Percentiles rank a stretch among this genome's conserved stretches.
Conservation (phyloP, 2,329 filamentous ascomycete genomes). For the Diplodia corticola region DNA sequence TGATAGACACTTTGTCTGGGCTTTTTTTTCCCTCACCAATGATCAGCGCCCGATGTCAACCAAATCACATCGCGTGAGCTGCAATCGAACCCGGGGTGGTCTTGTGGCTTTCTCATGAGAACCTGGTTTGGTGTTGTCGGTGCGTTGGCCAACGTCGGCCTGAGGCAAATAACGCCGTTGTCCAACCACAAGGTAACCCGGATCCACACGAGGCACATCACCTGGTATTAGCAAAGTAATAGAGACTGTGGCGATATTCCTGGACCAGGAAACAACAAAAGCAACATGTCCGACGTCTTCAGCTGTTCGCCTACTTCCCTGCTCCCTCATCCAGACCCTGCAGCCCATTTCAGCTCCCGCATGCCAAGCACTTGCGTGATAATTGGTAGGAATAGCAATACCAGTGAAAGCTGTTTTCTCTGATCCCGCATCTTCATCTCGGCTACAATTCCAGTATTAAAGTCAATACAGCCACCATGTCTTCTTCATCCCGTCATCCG, state of each 20-base stretch:
- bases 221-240: not conserved
- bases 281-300: not conserved
- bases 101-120: not conserved
- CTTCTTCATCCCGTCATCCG: not conserved
- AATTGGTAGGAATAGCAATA: slow-evolving; percentile 2
- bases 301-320: not conserved
- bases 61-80: not conserved
- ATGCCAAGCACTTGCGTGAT: not conserved
- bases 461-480: not conserved
- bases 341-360: not conserved
- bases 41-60: not conserved
- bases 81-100: not conserved
- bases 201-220: not conserved
- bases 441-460: not conserved
- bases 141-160: not conserved
- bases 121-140: not conserved
- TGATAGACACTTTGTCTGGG: not conserved
- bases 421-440: slow-evolving; percentile 2
- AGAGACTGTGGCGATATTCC: not conserved
- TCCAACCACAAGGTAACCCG: not conserved
- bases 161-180: not conserved
- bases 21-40: not conserved
- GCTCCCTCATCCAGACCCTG: not conserved
- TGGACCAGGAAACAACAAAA: not conserved
- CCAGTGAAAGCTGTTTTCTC: not conserved